Evolutionary conservation across 257 asterid genomes (phyloP), one percentile per base, ranked within the genome.

Genomic region (Scutellaria barbata): DNA sequence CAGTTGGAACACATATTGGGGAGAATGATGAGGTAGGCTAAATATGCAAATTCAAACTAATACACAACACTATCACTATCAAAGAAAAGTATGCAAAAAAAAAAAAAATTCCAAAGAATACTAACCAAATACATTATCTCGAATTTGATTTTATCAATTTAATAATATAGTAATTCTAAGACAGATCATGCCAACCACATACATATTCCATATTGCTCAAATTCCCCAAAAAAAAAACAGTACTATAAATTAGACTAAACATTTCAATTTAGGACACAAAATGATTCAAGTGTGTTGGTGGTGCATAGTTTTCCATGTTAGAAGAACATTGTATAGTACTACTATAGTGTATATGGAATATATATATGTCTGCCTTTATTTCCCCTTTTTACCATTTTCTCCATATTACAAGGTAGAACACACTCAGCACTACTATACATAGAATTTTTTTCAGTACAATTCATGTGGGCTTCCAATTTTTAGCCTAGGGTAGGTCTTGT

Each of bases 401-500:
- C 74, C 59, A 47, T 10, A n/a, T 43, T 46, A 37, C 70, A n/a
- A 71, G 76, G 78, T 69, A 43, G 63, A 22, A 74, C 63, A 35
- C 80, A 57, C 72, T 58, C 74, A 76, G 61, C 77, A 72, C 75
- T 79, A 25, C 77, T 42, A 39, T 17, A 69, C 37, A 17, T 72
- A 22, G 39, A 72, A 68, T 5, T 1, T 2, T 2, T 64, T 51
- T 5, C 42, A 47, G 47, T 79, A 41, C 68, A 69, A 47, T 58
- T 77, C 55, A 53, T 66, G 69, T 72, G 75, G 67, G 30, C 39
- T 59, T 52, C 64, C 50, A 55, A 62, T 70, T 10, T 30, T 22
- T 22, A 63, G 71, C 39, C 58, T 72, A 81, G 78, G 81, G 68
- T 70, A 42, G 83, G 82, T 74, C 72, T 55, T 41, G 22, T 57